Evolutionary conservation across 2,329 filamentous ascomycete species (phyloP).

Genomic region (Fusarium guadeloupense): DNA sequence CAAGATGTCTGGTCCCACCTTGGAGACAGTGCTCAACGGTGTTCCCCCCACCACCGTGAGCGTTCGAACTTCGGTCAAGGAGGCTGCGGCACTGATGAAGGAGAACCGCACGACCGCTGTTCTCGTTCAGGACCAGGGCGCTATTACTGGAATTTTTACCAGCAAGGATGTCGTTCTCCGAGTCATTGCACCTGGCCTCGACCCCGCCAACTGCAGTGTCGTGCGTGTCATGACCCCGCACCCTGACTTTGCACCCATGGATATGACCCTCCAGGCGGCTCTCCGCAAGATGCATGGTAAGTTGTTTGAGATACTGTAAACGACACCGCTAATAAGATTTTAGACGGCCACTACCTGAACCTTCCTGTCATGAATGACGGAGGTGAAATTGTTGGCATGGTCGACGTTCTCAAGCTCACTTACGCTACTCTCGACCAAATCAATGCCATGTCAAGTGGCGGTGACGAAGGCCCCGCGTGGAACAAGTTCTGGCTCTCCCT

Average conservation of each 20-base stretch:
- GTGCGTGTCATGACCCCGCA: constrained; percentile 99
- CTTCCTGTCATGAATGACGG: constrained; percentile 97
- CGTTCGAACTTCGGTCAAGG: constrained; percentile 94
- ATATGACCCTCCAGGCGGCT: constrained; percentile 99
- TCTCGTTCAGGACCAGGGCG: constrained; percentile 93
- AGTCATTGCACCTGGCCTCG: constrained; percentile 95
- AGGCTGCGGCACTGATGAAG: constrained; percentile 96
- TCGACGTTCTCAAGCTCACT: constrained; percentile 96
- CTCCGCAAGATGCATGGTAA: constrained; percentile 98
- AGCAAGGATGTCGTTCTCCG: constrained; percentile 99
- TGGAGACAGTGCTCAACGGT: constrained; percentile 93
- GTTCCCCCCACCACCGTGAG: constrained; percentile 93
- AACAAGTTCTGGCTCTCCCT: constrained; percentile 99
- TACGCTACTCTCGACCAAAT: constrained; percentile 98
- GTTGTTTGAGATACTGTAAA: constrained; percentile 45
- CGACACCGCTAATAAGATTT: constrained; percentile 25
- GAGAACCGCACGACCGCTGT: constrained; percentile 98
- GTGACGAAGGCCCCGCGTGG: constrained; percentile 96
- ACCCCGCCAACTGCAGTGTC: constrained; percentile 94
- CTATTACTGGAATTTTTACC: constrained; percentile 98
- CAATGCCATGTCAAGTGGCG: constrained; percentile 89
- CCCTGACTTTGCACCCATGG: constrained; percentile 96
- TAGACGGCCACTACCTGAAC: constrained; percentile 98
- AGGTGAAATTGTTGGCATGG: constrained; percentile 99
- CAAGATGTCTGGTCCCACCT: constrained; percentile 97